Conservation (phyloP, 495 filamentous ascomycete species). For the Xylaria venustula region DNA sequence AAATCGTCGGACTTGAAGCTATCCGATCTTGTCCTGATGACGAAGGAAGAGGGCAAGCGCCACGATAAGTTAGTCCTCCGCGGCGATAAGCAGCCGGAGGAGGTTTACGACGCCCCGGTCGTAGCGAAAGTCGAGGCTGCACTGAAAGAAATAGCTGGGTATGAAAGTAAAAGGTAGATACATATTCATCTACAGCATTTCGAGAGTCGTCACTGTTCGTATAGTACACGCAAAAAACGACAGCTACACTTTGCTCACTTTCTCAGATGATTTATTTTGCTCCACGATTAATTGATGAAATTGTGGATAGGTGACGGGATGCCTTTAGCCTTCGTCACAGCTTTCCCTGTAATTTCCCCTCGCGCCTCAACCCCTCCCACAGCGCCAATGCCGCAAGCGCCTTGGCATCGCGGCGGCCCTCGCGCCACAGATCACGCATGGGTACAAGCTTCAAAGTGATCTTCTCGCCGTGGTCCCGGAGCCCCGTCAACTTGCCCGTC, state of each 20-base stretch:
- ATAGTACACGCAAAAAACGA: too few relatives aligned
- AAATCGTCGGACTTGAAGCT: constrained; percentile 62
- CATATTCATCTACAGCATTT: constrained; percentile 6
- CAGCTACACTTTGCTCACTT: not conserved
- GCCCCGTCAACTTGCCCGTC: constrained; percentile 74
- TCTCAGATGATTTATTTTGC: not conserved
- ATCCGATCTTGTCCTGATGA: constrained; percentile 87
- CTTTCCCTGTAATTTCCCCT: constrained; percentile 55
- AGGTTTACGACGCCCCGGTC: constrained; percentile 67
- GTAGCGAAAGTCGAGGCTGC: constrained; percentile 62
- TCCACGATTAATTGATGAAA: not conserved
- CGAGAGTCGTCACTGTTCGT: not conserved
- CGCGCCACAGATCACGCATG: constrained; percentile 73
- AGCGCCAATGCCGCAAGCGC: constrained; percentile 73
- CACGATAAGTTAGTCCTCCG: constrained; percentile 82
- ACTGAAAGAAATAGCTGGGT: constrained; percentile 47
- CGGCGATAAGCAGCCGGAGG: constrained; percentile 62
- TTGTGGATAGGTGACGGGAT: not conserved
- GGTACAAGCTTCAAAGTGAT: constrained; percentile 72
- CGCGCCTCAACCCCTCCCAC: constrained; percentile 67
- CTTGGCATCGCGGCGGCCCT: constrained; percentile 76
- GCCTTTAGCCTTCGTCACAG: not conserved
- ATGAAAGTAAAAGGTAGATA: constrained; percentile 31
- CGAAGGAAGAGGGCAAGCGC: constrained; percentile 82
- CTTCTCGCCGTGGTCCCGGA: constrained; percentile 77